phyloP scores from a whole-genome alignment of 164 flowering plant species.

The Vitis amurensis region DNA sequence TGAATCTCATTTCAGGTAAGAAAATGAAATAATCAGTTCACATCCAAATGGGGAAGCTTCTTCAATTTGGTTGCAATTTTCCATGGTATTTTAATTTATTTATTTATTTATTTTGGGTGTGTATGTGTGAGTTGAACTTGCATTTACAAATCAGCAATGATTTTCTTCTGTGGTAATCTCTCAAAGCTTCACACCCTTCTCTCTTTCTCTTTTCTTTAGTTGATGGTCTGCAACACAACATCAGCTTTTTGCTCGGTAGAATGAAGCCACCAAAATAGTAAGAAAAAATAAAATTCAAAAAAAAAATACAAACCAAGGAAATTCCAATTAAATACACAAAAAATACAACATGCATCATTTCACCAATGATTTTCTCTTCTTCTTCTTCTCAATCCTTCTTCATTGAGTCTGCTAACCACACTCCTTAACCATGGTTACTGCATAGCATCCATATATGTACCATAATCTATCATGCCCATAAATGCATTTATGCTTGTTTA shows the following conservation, averaged over 20 bases:
- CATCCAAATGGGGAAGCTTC: background rate
- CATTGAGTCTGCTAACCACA: conserved; percentile 20
- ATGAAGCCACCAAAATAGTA: conserved; percentile 30
- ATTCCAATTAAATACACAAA: background rate
- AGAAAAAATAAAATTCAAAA: background rate
- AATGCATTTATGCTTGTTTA: no score
- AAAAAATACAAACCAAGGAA: background rate
- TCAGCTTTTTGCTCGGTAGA: conserved; percentile 62
- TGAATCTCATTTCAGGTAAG: conserved; percentile 97
- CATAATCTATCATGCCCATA: no score
- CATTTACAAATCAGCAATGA: conserved; percentile 56
- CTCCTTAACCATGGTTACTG: conserved; percentile 34
- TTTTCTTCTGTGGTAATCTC: conserved; percentile 29
- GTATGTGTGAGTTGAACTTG: background rate
- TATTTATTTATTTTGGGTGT: background rate
- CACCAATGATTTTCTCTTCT: conserved; percentile 55
- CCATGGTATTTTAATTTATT: background rate
- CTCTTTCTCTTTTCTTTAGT: conserved; percentile 35
- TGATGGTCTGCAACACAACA: conserved; percentile 52
- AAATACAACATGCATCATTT: conserved; percentile 56
- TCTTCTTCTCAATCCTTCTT: conserved; percentile 2
- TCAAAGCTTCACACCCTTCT: conserved; percentile 19
- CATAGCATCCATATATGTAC: background rate
- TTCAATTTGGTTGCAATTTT: background rate
- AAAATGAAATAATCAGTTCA: conserved; percentile 8